Evolutionary conservation across 768 basidiomycete genomes (phyloP), one percentile per base, ranked within the genome.

Genomic region (Xerocomellus intermedius): DNA sequence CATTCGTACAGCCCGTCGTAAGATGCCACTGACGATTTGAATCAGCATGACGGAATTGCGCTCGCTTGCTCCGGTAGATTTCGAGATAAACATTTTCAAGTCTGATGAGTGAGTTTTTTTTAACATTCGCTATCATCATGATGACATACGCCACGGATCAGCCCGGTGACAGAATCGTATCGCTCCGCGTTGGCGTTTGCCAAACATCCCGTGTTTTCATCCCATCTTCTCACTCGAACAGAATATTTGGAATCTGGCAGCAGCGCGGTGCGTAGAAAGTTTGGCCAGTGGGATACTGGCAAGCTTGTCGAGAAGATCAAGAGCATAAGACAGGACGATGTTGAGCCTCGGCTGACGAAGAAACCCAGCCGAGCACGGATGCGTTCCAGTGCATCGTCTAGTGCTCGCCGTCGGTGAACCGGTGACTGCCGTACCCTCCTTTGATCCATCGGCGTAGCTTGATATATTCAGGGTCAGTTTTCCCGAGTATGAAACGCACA

Each of bases 191-290:
- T 81, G 50, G 73, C 78, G 16, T 85, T 91, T 60, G 81, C 83
- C 24, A 75, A 70, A 48, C 74, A 75, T 19, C 73, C 82, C 24
- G 75, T 76, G 38, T 86, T 88, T 60, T 48, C 74, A 1, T 71
- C 75, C 32, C 73, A 75, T 19, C 78, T 82, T 30, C 82, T 93
- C 57, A 91, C 91, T 5, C 77, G 88, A 42, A 83, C 82, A 45
- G 94, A 98, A 68, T 98, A 96, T 72, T 75, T 82, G 46, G 94
- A 98, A 73, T 80, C 80, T 56, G 94, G 94, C 35, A 87, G 84
- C 60, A 81, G 76, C 55, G 87, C 87, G 53, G 83, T 83, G 55
- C 81, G 91, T 59, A 78, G 86, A 54, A 91, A 89, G 66, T 91
- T 94, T 72, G 75, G 70, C 24, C 81, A 83, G 56, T 84, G 84